Conservation (phyloP, 805 yeast genomes). For the Candida montana region DNA sequence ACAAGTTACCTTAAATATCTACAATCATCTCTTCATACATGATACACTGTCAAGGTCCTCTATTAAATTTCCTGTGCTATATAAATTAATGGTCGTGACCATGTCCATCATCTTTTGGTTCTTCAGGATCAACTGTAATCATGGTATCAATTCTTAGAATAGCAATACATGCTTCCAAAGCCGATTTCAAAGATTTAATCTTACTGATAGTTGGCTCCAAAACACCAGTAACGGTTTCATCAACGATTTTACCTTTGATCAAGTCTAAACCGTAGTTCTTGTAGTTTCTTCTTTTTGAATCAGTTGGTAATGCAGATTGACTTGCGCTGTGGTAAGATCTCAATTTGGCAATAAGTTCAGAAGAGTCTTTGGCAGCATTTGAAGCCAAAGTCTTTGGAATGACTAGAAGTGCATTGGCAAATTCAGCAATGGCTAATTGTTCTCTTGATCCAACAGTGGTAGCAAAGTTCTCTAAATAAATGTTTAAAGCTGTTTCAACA, state of each 20-base stretch:
- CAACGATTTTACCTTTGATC: conserved; percentile 85
- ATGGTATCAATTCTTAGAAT: conserved; percentile 96
- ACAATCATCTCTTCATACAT: no score
- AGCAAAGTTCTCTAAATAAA: conserved; percentile 93
- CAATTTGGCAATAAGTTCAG: conserved; percentile 89
- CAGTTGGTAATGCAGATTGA: conserved; percentile 81
- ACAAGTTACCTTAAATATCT: no score
- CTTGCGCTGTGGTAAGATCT: conserved; percentile 96
- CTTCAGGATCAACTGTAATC: conserved; percentile 96
- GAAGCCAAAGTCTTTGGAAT: conserved; percentile 97
- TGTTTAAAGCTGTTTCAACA: conserved; percentile 92
- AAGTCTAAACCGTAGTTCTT: conserved; percentile 91
- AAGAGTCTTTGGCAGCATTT: conserved; percentile 95
- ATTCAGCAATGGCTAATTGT: conserved; percentile 96
- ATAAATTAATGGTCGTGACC: conserved; percentile 44
- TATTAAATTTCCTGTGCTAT: background rate
- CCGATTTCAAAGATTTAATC: conserved; percentile 87
- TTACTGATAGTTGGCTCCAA: conserved; percentile 94
- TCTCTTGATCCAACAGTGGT: conserved; percentile 97
- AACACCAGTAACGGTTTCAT: conserved; percentile 79
- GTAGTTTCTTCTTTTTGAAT: conserved; percentile 76
- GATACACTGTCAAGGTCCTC: no score
- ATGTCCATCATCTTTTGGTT: conserved; percentile 86
- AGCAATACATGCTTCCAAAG: conserved; percentile 97
- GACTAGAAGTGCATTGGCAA: conserved; percentile 81